Conservation (phyloP, 352 stramenopile genomes). For the Phytophthora nicotianae region DNA sequence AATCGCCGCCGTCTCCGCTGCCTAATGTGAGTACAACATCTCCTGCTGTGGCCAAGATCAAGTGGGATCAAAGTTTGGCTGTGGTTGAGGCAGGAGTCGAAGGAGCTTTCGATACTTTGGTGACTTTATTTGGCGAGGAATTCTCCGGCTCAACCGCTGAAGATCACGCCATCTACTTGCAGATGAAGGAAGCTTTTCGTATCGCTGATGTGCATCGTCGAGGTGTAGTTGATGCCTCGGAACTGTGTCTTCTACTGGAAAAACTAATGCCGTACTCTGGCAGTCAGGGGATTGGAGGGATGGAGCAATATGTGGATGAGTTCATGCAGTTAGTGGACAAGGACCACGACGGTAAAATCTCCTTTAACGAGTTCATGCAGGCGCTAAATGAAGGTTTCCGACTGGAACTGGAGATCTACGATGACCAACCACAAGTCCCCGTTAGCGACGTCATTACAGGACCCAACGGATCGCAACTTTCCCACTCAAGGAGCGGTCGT, state of each 20-base stretch:
- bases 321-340: constrained; percentile 79
- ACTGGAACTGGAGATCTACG: constrained; percentile 78
- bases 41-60: constrained; percentile 35
- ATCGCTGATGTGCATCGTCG: constrained; percentile 65
- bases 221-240: constrained; percentile 62
- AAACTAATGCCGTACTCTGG: constrained; percentile 65
- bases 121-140: constrained; percentile 63
- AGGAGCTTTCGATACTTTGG: constrained; percentile 65
- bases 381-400: constrained; percentile 73
- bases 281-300: constrained; percentile 42
- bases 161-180: constrained; percentile 74
- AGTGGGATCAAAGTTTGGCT: constrained; percentile 50
- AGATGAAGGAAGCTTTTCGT: constrained; percentile 81
- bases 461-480: constrained; percentile 11
- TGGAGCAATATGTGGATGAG: constrained; percentile 77
- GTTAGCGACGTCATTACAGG: constrained; percentile 17
- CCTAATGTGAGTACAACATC: constrained; percentile 33
- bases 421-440: constrained; percentile 42
- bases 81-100: constrained; percentile 50
- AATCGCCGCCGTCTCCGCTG: constrained; percentile 24
- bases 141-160: constrained; percentile 57
- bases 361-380: constrained; percentile 82
- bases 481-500: constrained; percentile 18
- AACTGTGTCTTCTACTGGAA: constrained; percentile 65
- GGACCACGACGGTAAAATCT: constrained; percentile 72